phyloP scores from a whole-genome alignment of 2,329 filamentous ascomycete genomes.

The Colletotrichum gloeosporioides region DNA sequence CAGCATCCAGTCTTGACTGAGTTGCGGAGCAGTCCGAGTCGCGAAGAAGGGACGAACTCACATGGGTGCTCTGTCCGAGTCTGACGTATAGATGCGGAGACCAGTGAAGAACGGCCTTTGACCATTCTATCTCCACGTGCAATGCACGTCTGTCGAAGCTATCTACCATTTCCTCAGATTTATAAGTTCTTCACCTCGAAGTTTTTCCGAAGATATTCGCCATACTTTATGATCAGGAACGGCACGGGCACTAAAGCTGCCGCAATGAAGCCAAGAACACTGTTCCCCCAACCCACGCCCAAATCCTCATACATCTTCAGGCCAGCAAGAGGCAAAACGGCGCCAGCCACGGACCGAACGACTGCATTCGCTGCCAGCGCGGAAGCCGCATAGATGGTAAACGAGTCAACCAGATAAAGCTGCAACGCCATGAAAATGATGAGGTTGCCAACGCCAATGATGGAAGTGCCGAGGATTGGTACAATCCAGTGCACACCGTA shows the following conservation, averaged over 20 bases:
- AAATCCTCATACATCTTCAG: slow-evolving; percentile 20
- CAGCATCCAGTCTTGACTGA: background rate
- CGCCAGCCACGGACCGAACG: slow-evolving; percentile 49
- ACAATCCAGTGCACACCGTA: slow-evolving; percentile 62
- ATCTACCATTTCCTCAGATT: background rate
- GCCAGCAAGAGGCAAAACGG: slow-evolving; percentile 22
- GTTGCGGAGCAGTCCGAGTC: background rate
- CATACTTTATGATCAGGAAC: slow-evolving; percentile 49
- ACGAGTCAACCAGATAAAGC: slow-evolving; percentile 70
- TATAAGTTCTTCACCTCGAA: background rate
- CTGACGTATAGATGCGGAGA: background rate
- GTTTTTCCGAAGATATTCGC: slow-evolving; percentile 40
- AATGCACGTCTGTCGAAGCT: background rate
- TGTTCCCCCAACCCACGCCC: slow-evolving; percentile 26
- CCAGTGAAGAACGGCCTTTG: background rate
- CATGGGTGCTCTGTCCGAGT: background rate
- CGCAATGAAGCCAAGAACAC: slow-evolving; percentile 43
- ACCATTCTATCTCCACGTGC: background rate
- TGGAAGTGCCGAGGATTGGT: slow-evolving; percentile 56
- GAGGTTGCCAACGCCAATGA: slow-evolving; percentile 53
- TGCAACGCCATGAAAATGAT: slow-evolving; percentile 58
- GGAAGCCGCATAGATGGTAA: slow-evolving; percentile 50
- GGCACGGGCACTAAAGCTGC: slow-evolving; percentile 49
- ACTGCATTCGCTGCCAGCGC: slow-evolving; percentile 69
- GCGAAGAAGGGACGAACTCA: background rate